Conservation (phyloP, 1,284 basidiomycete species). For the Moesziomyces sp. region DNA sequence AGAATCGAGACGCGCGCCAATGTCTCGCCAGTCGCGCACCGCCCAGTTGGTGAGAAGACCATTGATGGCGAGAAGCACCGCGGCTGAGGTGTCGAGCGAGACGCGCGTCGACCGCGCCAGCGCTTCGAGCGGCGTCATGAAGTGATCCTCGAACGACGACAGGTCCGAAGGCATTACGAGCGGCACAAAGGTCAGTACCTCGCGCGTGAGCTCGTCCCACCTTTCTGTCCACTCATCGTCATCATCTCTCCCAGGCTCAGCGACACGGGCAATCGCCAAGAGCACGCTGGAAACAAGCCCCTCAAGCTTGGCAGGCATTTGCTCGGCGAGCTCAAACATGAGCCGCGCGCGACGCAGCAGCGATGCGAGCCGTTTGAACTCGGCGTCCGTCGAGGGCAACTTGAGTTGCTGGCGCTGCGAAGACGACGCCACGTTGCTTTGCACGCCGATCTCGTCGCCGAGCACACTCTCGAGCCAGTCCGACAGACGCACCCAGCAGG, state of each 20-base stretch:
- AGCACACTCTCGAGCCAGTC: slow-evolving; percentile 52
- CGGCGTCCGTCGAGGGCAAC: slow-evolving; percentile 22
- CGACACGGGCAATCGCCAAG: slow-evolving; percentile 24
- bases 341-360: slow-evolving; percentile 23
- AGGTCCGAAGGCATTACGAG: slow-evolving; percentile 28
- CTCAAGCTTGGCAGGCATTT: slow-evolving; percentile 38
- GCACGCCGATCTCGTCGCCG: slow-evolving; percentile 43
- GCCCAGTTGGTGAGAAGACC: slow-evolving; percentile 33
- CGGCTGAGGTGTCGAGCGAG: slow-evolving; percentile 24
- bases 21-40: slow-evolving; percentile 27
- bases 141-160: slow-evolving; percentile 18
- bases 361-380: slow-evolving; percentile 25
- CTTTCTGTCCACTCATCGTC: slow-evolving; percentile 23
- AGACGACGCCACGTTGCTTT: not conserved
- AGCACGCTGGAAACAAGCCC: slow-evolving; percentile 21
- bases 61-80: slow-evolving; percentile 22
- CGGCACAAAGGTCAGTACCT: slow-evolving; percentile 39
- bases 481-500: slow-evolving; percentile 43
- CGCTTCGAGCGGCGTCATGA: slow-evolving; percentile 25
- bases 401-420: slow-evolving; percentile 14
- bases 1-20: slow-evolving; percentile 25
- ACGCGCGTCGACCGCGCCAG: slow-evolving; percentile 29
- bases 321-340: slow-evolving; percentile 32
- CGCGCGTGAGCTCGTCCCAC: slow-evolving; percentile 31
- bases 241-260: not conserved